Evolutionary conservation across 257 asterid species (phyloP), one percentile per base, ranked within the genome.

Genomic region (Ajuga chamaepitys): DNA sequence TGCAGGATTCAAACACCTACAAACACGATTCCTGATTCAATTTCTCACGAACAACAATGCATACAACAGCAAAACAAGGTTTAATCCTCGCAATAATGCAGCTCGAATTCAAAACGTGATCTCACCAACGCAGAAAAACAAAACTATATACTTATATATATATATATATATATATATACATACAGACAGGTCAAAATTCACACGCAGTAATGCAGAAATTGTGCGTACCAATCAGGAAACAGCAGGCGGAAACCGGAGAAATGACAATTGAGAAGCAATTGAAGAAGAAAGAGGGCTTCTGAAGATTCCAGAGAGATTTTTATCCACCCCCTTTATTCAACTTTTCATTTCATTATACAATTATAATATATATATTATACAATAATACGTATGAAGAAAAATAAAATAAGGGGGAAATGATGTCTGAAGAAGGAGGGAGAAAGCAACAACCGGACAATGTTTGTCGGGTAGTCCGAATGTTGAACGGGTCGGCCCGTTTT

Each of bases 161-260:
- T n/a, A n/a, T n/a, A n/a, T n/a, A n/a, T n/a, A n/a, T n/a, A n/a
- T n/a, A n/a, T n/a, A n/a, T n/a, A n/a, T n/a, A n/a, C n/a, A n/a
- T n/a, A n/a, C n/a, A n/a, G n/a, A n/a, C 10, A 6, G 34, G 22
- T 20, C 14, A 62, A 66, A 64, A 45, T 0, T 9, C 50, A 44
- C 18, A 63, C 14, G 26, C 47, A 54, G 9, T 22, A 4, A 68
- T 3, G 32, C n/a, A 45, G 64, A 48, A 66, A 45, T 51, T 10
- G 52, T 18, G 58, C 78, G 58, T 72, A 72, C 78, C 82, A 32
- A 47, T 72, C 58, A 54, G 58, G 63, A 55, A 54, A 62, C 38
- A 26, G 18, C 32, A 50, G 52, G 66, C 73, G 26, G 72, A 51
- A 62, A 62, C 72, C 72, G 37, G 37, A 30, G 37, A 4, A 30